phyloP scores from a whole-genome alignment of 495 filamentous ascomycete genomes.

The Aspergillus ostianus region DNA sequence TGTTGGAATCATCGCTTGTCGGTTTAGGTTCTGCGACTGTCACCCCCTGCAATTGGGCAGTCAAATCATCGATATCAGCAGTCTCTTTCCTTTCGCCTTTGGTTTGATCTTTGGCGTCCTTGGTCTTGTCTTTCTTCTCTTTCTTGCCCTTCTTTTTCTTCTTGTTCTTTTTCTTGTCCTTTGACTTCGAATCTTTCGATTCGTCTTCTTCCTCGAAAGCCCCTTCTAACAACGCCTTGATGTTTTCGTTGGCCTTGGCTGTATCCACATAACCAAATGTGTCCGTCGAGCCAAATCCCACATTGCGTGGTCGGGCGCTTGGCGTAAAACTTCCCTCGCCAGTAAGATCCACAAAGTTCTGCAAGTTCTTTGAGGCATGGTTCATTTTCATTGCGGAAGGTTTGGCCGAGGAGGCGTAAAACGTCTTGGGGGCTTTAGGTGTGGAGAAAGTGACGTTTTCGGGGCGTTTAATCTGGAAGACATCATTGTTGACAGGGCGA shows the following conservation, averaged over 20 bases:
- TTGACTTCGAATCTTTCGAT: slow-evolving; percentile 47
- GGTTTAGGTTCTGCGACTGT: slow-evolving; percentile 43
- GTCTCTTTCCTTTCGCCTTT: slow-evolving; percentile 22
- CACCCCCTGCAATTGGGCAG: slow-evolving; percentile 59
- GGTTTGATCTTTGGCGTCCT: slow-evolving; percentile 39
- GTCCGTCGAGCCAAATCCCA: slow-evolving; percentile 48
- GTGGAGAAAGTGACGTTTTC: slow-evolving; percentile 41
- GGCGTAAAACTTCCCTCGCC: slow-evolving; percentile 25
- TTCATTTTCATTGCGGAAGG: slow-evolving; percentile 32
- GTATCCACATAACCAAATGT: slow-evolving; percentile 72
- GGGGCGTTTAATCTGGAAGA: slow-evolving; percentile 47
- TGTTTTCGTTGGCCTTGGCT: slow-evolving; percentile 73
- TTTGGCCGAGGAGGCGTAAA: slow-evolving; percentile 40
- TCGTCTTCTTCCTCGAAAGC: slow-evolving; percentile 82
- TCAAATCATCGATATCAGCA: slow-evolving; percentile 51
- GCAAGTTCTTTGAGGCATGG: slow-evolving; percentile 37
- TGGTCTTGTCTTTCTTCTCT: slow-evolving; percentile 49
- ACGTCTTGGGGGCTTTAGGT: slow-evolving; percentile 36
- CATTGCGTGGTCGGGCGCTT: slow-evolving; percentile 23
- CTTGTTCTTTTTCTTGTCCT: slow-evolving; percentile 51
- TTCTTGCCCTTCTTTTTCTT: slow-evolving; percentile 36
- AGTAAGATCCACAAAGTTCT: slow-evolving; percentile 48
- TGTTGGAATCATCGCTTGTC: slow-evolving; percentile 27
- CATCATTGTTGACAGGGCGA: slow-evolving; percentile 27
- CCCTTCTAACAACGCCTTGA: slow-evolving; percentile 85